phyloP scores from a whole-genome alignment of 2,329 filamentous ascomycete species.

The Pseudogymnoascus sp. region DNA sequence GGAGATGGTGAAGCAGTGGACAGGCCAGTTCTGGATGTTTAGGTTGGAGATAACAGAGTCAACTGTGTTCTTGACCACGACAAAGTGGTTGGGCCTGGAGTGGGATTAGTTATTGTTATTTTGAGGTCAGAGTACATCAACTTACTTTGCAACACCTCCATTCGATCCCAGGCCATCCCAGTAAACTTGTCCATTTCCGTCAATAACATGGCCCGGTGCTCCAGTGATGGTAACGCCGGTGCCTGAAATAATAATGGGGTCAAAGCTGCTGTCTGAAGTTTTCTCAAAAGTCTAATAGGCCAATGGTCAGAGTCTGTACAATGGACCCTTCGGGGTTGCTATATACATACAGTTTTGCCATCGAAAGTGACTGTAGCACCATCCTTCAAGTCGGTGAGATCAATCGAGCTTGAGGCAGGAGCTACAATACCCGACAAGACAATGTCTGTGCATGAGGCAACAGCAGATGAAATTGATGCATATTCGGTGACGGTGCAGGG shows the following conservation, averaged over 20 bases:
- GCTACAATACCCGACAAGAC: slow-evolving; percentile 46
- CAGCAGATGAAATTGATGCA: slow-evolving; percentile 39
- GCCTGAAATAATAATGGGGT: slow-evolving; percentile 44
- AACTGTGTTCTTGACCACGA: slow-evolving; percentile 45
- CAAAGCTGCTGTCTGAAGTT: slow-evolving; percentile 21
- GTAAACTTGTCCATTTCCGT: slow-evolving; percentile 50
- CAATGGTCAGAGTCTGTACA: slow-evolving; percentile 45
- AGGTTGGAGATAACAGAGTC: slow-evolving; percentile 42
- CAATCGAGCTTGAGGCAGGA: slow-evolving; percentile 50
- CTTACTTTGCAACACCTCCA: slow-evolving; percentile 36
- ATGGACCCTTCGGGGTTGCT: slow-evolving; percentile 55
- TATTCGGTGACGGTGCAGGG: slow-evolving; percentile 50
- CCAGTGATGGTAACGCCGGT: slow-evolving; percentile 47
- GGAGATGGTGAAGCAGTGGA: slow-evolving; percentile 45
- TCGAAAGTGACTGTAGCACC: slow-evolving; percentile 53
- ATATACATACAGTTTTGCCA: slow-evolving; percentile 54
- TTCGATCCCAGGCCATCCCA: slow-evolving; percentile 56
- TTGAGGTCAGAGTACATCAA: neutral
- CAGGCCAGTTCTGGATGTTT: slow-evolving; percentile 47
- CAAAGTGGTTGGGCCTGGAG: slow-evolving; percentile 55
- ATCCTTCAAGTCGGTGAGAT: slow-evolving; percentile 44
- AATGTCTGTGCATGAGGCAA: slow-evolving; percentile 47
- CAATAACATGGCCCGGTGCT: slow-evolving; percentile 43
- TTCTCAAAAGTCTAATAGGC: slow-evolving; percentile 21
- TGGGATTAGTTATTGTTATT: slow-evolving; percentile 18